Base-by-base conservation (phyloP, 257 asterid species). In the Ocimum tenuiflorum region DNA sequence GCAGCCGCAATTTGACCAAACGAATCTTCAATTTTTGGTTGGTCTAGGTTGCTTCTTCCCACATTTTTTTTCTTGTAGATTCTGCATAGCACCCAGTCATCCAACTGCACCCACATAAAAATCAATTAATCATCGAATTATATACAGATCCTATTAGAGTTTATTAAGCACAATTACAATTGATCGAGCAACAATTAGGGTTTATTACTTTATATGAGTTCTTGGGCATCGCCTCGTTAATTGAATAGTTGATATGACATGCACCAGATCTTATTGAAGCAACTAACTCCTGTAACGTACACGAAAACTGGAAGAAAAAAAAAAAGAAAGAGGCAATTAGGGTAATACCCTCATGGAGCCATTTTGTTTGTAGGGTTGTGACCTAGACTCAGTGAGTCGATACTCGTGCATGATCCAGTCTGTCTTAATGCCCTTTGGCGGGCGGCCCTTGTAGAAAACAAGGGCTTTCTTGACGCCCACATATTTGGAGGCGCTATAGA, bases 351-450 rank as follows among this genome's bases (percentile, higher is more conserved):
- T 83, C 97, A 91, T 91, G 72, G 97, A 91, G 18, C 91, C 91
- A 66, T 68, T 85, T 22, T 78, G 91, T 66, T 79, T 86, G 71
- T 55, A 51, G 53, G 87, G 83, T 61, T 36, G 80, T 3, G 88
- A 60, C 29, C 75, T 81, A 7, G 95, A 75, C 8, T 91, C 94
- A 35, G 63, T 85, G 56, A 91, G 55, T 3, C 97, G 86, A 66
- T 90, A 90, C 22, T 90, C 97, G 50, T 90, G 97, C 97, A 90
- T 90, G 60, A 90, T 90, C 96, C 96, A 90, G 66, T 90, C 96
- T 0, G 92, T 88, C 71, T 90, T 90, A 31, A 72, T 27, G 3
- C 97, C 97, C 50, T 87, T 87, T 7, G 95, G 97, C 1, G 97
- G 97, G 63, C 58, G 81, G 0, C 97, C 97, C 69, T 72, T 74